Conservation (phyloP, 2,329 filamentous ascomycete genomes). For the Ceratocystis alfenasii region DNA sequence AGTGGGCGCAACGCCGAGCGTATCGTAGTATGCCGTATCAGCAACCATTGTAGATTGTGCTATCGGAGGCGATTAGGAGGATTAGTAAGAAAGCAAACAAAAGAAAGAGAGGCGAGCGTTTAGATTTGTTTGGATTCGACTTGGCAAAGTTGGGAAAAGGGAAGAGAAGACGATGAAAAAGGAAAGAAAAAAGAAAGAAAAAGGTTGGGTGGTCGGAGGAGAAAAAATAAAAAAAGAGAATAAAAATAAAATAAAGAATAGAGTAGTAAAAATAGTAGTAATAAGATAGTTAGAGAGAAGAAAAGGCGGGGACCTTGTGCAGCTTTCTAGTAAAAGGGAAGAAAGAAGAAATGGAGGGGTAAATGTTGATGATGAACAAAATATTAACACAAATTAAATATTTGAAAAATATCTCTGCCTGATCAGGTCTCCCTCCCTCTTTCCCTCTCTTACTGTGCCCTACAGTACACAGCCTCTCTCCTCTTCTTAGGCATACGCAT, state of each 20-base stretch:
- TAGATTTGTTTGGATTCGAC: no score
- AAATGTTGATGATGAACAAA: neutral
- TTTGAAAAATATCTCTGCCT: neutral
- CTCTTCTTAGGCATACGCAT: no score
- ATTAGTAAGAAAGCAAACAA: neutral
- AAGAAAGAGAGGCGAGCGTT: constrained; percentile 6
- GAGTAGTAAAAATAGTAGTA: no score
- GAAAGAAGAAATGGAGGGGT: neutral
- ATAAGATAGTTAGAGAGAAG: constrained; percentile 2
- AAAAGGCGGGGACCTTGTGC: constrained; percentile 12
- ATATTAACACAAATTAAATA: neutral
- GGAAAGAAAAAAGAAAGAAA: constrained; percentile 11
- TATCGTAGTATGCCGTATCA: constrained; percentile 81
- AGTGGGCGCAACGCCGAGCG: constrained; percentile 68
- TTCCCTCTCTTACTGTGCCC: no score
- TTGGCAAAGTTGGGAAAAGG: neutral
- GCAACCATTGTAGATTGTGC: constrained; percentile 53
- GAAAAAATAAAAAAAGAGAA: constrained; percentile 17
- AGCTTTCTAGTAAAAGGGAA: neutral
- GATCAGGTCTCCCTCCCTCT: neutral
- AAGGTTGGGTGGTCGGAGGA: constrained; percentile 7
- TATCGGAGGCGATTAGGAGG: neutral
- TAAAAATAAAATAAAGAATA: constrained; percentile 20
- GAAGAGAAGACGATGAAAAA: neutral
- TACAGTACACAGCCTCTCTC: no score